Percentiles rank a stretch among this genome's conserved stretches.
These are phyloP conservation scores for Ustilaginoidea virens DNA, from an alignment of 2,329 filamentous ascomycete genomes.

Conservation along the genomic window DNA sequence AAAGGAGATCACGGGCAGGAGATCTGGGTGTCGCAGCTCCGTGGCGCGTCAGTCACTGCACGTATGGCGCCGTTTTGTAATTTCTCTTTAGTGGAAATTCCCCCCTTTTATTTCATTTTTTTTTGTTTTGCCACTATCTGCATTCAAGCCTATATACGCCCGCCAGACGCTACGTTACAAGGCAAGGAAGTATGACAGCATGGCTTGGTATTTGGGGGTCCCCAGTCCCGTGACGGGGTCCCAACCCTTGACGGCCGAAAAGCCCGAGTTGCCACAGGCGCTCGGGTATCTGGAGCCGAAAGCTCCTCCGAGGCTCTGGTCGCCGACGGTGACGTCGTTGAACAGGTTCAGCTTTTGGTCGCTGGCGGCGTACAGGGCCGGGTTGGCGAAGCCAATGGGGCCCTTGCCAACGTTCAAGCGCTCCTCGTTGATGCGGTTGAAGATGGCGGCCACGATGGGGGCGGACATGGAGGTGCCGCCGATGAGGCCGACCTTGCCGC, in stretches of 20 bases:
- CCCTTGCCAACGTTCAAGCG: conserved; percentile 14
- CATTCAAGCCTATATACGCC: too few relatives aligned
- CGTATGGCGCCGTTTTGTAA: too few relatives aligned
- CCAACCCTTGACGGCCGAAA: conserved; percentile 9
- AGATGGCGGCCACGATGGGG: conserved; percentile 18
- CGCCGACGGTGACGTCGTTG: conserved; percentile 6
- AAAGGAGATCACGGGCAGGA: too few relatives aligned
- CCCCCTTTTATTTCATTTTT: too few relatives aligned
- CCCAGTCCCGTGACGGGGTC: conserved; percentile 9
- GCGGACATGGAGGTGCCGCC: conserved; percentile 31
- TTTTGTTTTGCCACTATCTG: too few relatives aligned
- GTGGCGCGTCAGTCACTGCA: too few relatives aligned
- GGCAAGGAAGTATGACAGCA: conserved; percentile 27
- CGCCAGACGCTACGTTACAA: too few relatives aligned
- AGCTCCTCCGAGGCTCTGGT: conserved; percentile 8
- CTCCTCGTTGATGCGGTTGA: conserved; percentile 17
- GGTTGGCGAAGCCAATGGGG: conserved; percentile 19
- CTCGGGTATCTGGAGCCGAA: conserved; percentile 3
- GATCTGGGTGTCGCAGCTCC: too few relatives aligned
- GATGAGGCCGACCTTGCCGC: conserved; percentile 24
- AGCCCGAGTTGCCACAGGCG: conserved; percentile 8
- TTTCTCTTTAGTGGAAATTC: too few relatives aligned
- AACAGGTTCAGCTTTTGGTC: conserved; percentile 6
- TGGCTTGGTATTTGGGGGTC: conserved; percentile 7
- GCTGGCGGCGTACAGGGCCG: conserved; percentile 11